A percentile compares a stretch with the other conserved stretches of the same genome.
Evolutionary conservation across 139 green algal species (phyloP).

Genomic region (Chlamydomonas eustigma): DNA sequence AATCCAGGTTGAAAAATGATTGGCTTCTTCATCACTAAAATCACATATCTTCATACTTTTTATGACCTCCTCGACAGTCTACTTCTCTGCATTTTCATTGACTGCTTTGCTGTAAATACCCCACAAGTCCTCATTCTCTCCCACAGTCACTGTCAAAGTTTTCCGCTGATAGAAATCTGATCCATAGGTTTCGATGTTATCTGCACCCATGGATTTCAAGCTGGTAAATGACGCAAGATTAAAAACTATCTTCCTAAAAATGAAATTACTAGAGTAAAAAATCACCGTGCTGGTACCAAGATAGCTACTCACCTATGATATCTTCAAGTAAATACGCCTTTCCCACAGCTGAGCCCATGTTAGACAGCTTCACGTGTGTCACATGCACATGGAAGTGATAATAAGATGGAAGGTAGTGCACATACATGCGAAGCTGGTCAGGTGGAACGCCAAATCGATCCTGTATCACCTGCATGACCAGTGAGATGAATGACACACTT

Average conservation of each 20-base stretch:
- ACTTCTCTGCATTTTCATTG: background rate
- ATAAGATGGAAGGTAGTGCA: slow-evolving; percentile 58
- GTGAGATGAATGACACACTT: no score
- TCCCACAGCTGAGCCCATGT: slow-evolving; percentile 15
- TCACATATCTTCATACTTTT: no score
- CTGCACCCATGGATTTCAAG: slow-evolving; percentile 8
- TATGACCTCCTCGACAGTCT: no score
- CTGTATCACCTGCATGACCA: slow-evolving; percentile 36
- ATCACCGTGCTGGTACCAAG: no score
- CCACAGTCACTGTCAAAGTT: slow-evolving; percentile 20
- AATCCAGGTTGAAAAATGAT: no score
- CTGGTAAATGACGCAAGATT: background rate
- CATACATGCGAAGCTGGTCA: slow-evolving; percentile 31
- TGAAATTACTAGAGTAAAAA: no score
- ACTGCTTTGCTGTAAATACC: background rate
- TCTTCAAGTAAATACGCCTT: slow-evolving; percentile 53
- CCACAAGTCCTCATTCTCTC: slow-evolving; percentile 11
- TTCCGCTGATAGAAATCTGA: slow-evolving; percentile 34
- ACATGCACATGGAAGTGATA: slow-evolving; percentile 48
- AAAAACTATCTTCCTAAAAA: no score
- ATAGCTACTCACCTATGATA: slow-evolving; percentile 49
- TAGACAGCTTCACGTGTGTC: slow-evolving; percentile 21
- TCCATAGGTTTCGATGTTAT: slow-evolving; percentile 32
- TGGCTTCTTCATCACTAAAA: no score
- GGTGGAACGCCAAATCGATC: slow-evolving; percentile 32